Conservation (phyloP, 1,284 basidiomycete species). For the Ganoderma leucocontextum region DNA sequence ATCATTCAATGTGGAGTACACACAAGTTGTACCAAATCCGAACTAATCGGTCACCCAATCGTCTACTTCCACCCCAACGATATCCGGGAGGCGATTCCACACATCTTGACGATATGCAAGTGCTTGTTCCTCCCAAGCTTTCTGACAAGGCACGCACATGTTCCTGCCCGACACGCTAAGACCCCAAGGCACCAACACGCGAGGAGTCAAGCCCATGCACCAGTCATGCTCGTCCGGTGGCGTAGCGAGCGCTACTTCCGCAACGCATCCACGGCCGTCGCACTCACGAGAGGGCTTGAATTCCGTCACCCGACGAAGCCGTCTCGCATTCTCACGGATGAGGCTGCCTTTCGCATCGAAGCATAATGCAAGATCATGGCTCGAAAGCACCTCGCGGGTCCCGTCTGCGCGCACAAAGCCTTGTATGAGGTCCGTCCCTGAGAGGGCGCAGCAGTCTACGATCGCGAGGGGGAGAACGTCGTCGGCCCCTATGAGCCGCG, state of each 20-base stretch:
- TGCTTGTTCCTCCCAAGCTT: neutral
- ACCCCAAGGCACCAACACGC: neutral
- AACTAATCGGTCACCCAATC: neutral
- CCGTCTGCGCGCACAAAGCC: slow-evolving; percentile 17
- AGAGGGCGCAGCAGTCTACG: slow-evolving; percentile 4
- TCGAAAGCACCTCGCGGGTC: slow-evolving; percentile 8
- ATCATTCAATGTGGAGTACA: neutral
- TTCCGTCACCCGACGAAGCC: neutral
- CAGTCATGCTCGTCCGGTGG: neutral
- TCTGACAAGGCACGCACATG: neutral
- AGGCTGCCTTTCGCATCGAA: slow-evolving; percentile 3
- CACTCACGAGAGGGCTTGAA: neutral
- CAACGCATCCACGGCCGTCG: neutral
- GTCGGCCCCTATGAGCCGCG: neutral
- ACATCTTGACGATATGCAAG: neutral
- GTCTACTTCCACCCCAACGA: neutral
- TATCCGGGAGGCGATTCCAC: slow-evolving; percentile 5
- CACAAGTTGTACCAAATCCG: neutral
- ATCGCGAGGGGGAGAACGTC: neutral
- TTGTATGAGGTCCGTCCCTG: neutral
- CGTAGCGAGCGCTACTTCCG: neutral
- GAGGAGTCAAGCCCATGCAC: neutral
- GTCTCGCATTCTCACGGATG: neutral
- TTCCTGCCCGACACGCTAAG: neutral
- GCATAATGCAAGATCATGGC: slow-evolving; percentile 4